Conservation (phyloP, 2,329 filamentous ascomycete species). For the Coleophoma eucalyptorum region DNA sequence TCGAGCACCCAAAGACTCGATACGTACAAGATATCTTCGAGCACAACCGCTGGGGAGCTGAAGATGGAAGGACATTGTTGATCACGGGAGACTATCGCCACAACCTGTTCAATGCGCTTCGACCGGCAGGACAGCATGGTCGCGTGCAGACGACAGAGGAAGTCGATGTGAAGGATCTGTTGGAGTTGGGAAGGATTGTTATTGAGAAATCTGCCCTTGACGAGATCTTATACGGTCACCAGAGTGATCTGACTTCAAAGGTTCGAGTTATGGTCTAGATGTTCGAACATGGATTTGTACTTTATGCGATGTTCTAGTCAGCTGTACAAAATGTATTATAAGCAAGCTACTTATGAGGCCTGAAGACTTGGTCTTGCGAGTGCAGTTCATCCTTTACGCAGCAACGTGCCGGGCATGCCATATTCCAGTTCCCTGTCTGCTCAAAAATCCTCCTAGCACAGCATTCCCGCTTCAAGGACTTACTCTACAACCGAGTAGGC, state of each 20-base stretch:
- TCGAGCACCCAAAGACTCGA: constrained; percentile 46
- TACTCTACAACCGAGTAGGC: too few relatives aligned
- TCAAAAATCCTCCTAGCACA: too few relatives aligned
- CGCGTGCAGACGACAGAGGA: constrained; percentile 67
- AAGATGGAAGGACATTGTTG: constrained; percentile 68
- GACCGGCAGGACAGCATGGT: constrained; percentile 60
- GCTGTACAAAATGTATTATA: too few relatives aligned
- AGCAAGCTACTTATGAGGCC: too few relatives aligned
- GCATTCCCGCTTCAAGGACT: too few relatives aligned
- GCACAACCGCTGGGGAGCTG: constrained; percentile 65
- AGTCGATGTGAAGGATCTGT: constrained; percentile 91
- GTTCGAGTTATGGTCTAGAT: constrained; percentile 16
- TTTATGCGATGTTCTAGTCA: too few relatives aligned
- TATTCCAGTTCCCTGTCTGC: too few relatives aligned
- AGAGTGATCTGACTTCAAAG: constrained; percentile 53
- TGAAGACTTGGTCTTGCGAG: too few relatives aligned
- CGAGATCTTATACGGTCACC: constrained; percentile 68
- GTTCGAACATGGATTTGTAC: neutral
- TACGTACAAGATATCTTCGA: constrained; percentile 67
- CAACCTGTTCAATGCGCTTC: constrained; percentile 64
- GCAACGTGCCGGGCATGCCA: too few relatives aligned
- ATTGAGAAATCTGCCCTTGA: constrained; percentile 80
- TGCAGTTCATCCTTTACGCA: too few relatives aligned
- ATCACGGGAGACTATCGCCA: constrained; percentile 61
- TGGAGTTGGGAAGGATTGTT: constrained; percentile 80